Percentiles rank a stretch among this genome's conserved stretches.
These are phyloP conservation scores for Ambispora gerdemannii DNA, from an alignment of 192 early-diverging fungal genomes.

Conservation along the genomic window DNA sequence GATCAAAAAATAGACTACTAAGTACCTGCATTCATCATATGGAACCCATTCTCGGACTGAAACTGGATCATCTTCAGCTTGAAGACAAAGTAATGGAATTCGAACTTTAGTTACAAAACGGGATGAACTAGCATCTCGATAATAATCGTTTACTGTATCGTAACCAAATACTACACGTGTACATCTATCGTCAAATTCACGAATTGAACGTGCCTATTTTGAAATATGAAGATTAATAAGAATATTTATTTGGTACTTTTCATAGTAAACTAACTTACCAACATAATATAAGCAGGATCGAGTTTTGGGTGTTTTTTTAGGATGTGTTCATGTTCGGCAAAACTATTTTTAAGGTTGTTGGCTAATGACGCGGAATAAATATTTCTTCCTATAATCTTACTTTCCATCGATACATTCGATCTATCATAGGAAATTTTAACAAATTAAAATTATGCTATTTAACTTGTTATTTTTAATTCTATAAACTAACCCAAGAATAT, in stretches of 20 bases:
- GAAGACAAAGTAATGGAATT: conserved; percentile 81
- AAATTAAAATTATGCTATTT: neutral
- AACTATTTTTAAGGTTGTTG: conserved; percentile 43
- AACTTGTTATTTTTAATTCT: no score
- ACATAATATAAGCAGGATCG: conserved; percentile 8
- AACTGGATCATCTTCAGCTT: conserved; percentile 91
- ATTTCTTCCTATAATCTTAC: conserved; percentile 35
- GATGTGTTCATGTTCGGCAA: conserved; percentile 36
- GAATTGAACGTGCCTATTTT: conserved; percentile 53
- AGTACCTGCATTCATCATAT: conserved; percentile 54
- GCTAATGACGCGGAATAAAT: conserved; percentile 53
- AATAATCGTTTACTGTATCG: conserved; percentile 81
- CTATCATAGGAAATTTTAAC: conserved; percentile 38
- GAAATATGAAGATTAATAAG: neutral
- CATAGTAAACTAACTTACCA: neutral
- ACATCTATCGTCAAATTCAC: conserved; percentile 80
- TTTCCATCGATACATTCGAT: conserved; percentile 30
- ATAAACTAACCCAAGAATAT: conserved; percentile 57
- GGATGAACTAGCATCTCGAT: conserved; percentile 58
- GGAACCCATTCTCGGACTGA: conserved; percentile 66
- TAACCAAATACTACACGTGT: conserved; percentile 75
- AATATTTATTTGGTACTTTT: neutral
- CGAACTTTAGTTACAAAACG: conserved; percentile 61
- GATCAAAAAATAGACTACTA: neutral
- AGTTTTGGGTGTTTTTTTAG: conserved; percentile 32